Evolutionary conservation across 768 basidiomycete genomes (phyloP).

Genomic region (Thelephora aurantiotincta): DNA sequence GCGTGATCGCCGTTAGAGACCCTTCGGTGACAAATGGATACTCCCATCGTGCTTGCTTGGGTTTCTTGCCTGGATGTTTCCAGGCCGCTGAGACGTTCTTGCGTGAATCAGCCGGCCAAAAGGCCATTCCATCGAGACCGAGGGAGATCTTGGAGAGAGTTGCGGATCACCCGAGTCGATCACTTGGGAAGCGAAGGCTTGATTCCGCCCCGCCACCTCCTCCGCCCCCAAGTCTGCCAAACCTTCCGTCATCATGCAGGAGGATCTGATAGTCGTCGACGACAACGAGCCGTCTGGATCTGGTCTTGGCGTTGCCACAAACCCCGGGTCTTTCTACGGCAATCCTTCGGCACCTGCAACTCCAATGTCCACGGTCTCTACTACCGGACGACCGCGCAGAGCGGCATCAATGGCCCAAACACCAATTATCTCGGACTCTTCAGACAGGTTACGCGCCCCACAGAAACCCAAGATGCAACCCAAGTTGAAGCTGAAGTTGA

Average conservation of each 20-base stretch:
- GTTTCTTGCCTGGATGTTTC: conserved; percentile 19
- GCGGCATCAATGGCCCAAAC: neutral
- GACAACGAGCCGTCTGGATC: neutral
- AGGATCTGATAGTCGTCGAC: neutral
- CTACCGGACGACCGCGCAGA: neutral
- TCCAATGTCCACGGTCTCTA: neutral
- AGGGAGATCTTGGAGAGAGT: neutral
- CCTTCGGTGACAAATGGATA: conserved; percentile 49
- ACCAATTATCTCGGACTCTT: neutral
- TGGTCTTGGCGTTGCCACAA: neutral
- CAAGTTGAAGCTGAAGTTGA: conserved; percentile 79
- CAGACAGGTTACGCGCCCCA: conserved; percentile 9
- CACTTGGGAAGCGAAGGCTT: too few species aligned
- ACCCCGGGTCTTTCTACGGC: neutral
- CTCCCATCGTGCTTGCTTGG: conserved; percentile 16
- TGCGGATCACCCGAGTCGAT: too few species aligned
- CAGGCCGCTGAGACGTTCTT: conserved; percentile 9
- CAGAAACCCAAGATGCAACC: conserved; percentile 24
- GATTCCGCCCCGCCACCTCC: too few species aligned
- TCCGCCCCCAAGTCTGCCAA: too few species aligned
- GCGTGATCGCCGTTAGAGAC: conserved; percentile 37
- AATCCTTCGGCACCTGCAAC: neutral
- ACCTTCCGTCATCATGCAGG: neutral
- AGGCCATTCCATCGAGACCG: conserved; percentile 51
- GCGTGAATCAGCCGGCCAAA: conserved; percentile 48